Conservation (phyloP, 78 protist genomes). For the Bodo saltans region DNA sequence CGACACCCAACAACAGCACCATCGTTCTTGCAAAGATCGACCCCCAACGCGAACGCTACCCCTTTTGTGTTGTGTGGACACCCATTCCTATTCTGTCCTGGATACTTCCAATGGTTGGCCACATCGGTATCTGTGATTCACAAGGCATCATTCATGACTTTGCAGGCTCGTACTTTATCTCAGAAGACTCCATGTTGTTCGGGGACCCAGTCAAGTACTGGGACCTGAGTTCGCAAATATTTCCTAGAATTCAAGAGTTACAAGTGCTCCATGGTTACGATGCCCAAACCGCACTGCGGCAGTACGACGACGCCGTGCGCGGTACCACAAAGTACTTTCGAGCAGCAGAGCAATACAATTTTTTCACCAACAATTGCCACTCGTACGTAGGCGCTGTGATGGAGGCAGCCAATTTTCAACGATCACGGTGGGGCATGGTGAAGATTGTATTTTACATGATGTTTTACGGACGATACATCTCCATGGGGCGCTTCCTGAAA, state of each 20-base stretch:
- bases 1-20: neutral
- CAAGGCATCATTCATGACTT: slow-evolving; percentile 47
- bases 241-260: no score
- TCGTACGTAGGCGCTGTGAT: neutral
- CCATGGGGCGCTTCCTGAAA: neutral
- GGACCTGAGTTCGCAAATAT: neutral
- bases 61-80: slow-evolving; percentile 56
- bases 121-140: slow-evolving; percentile 40
- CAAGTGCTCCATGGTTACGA: neutral
- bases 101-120: slow-evolving; percentile 59
- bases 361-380: slow-evolving; percentile 55
- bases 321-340: neutral
- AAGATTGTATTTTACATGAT: neutral
- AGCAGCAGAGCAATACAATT: slow-evolving; percentile 4
- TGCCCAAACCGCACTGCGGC: neutral
- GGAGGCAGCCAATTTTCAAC: neutral
- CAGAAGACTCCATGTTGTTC: neutral
- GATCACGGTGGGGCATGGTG: neutral
- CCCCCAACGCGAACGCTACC: slow-evolving; percentile 20
- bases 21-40: neutral
- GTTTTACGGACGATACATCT: neutral
- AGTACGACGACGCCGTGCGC: neutral
- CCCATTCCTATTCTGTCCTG: slow-evolving; percentile 49
- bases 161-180: slow-evolving; percentile 48
- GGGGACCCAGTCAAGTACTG: slow-evolving; percentile 18